A percentile compares a stretch with the other conserved stretches of the same genome.
Conservation (phyloP, 164 flowering plant genomes). For the Umbellularia californica region DNA sequence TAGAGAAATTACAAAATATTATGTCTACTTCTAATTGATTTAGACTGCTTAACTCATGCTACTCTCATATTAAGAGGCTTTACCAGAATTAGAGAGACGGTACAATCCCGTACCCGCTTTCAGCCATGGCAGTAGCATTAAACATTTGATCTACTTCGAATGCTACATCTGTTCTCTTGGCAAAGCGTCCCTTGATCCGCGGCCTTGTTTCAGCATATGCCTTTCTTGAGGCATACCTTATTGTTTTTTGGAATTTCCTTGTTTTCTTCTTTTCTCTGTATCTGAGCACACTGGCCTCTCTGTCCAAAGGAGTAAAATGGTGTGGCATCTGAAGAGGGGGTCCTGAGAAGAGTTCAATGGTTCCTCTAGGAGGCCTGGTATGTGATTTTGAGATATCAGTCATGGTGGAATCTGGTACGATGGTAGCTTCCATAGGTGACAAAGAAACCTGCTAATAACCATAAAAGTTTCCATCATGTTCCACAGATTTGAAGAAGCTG, state of each 20-base stretch:
- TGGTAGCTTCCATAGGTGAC: constrained; percentile 61
- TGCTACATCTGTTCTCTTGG: constrained; percentile 64
- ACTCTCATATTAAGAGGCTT: background rate
- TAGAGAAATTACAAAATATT: background rate
- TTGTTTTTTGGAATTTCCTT: constrained; percentile 88
- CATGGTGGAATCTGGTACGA: constrained; percentile 63
- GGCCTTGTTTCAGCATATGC: constrained; percentile 94
- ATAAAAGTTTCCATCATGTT: background rate
- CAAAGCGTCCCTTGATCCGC: constrained; percentile 86
- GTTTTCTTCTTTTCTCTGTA: constrained; percentile 85
- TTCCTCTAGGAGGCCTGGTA: constrained; percentile 51
- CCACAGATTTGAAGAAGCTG: background rate
- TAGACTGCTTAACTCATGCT: background rate
- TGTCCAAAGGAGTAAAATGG: constrained; percentile 58
- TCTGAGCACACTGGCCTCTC: constrained; percentile 81
- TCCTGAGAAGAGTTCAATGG: constrained; percentile 60
- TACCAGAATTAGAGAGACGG: constrained; percentile 44
- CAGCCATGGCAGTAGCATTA: constrained; percentile 44
- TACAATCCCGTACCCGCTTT: constrained; percentile 54
- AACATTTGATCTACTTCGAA: constrained; percentile 65
- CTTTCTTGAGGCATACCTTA: constrained; percentile 91
- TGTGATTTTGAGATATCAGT: constrained; percentile 46
- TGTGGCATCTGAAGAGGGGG: constrained; percentile 43
- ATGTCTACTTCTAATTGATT: constrained; percentile 1
- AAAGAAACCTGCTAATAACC: constrained; percentile 23